Evolutionary conservation across 2,329 filamentous ascomycete species (phyloP).

Genomic region (Madurella fahalii): DNA sequence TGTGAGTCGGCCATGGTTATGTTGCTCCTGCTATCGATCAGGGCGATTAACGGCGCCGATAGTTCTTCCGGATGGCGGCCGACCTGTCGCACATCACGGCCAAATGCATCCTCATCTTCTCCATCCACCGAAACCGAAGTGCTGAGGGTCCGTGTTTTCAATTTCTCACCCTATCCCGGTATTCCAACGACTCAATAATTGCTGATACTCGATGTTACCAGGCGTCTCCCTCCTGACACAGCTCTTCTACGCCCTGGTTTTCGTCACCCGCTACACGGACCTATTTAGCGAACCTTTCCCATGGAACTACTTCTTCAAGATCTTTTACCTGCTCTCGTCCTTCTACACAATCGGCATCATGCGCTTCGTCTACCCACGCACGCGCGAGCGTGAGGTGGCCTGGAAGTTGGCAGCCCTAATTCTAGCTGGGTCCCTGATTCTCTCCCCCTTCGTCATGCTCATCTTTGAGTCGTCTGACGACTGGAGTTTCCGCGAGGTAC

Average conservation of each 20-base stretch:
- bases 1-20: constrained; percentile 8
- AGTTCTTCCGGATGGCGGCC: constrained; percentile 71
- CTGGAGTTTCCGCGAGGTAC: constrained; percentile 51
- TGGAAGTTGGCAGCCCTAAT: constrained; percentile 82
- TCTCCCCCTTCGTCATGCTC: constrained; percentile 69
- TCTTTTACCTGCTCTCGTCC: constrained; percentile 80
- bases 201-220: constrained; percentile 31
- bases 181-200: constrained; percentile 4
- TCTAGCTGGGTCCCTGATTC: constrained; percentile 58
- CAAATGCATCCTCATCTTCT: constrained; percentile 85
- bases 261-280: constrained; percentile 82
- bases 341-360: constrained; percentile 85
- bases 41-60: constrained; percentile 33
- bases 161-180: neutral
- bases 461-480: constrained; percentile 52
- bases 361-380: constrained; percentile 80
- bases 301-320: constrained; percentile 82
- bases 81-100: constrained; percentile 82
- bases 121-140: constrained; percentile 83
- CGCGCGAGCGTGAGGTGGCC: constrained; percentile 85
- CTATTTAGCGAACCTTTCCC: constrained; percentile 56
- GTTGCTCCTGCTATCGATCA: neutral
- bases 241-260: constrained; percentile 79
- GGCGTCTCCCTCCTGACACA: constrained; percentile 91
- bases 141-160: constrained; percentile 61